Percentiles rank a stretch among this genome's conserved stretches.
Evolutionary conservation across 371 early-diverging fungal genomes (phyloP).

Genomic region (Funneliformis caledonium): DNA sequence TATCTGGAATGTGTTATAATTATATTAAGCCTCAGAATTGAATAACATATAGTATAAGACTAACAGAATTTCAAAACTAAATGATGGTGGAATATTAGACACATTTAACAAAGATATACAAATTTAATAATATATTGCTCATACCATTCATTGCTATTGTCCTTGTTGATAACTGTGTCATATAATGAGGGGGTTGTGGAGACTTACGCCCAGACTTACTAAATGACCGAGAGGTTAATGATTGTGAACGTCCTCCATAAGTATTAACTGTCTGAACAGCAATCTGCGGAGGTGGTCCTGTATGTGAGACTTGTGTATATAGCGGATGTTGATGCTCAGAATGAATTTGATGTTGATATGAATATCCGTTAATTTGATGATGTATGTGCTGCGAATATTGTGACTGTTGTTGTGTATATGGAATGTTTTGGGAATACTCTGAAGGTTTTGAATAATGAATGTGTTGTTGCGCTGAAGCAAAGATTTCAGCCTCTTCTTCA

Average conservation of each 20-base stretch:
- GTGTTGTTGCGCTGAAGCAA: not conserved
- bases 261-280: constrained; percentile 16
- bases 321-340: not conserved
- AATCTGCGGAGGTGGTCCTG: constrained; percentile 22
- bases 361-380: not conserved
- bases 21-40: constrained; percentile 1
- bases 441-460: not conserved
- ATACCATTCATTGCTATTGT: constrained; percentile 15
- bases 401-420: not conserved
- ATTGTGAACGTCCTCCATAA: not conserved
- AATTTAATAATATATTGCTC: not conserved
- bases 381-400: not conserved
- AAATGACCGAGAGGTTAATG: not conserved
- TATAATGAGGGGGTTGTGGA: constrained; percentile 3
- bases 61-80: not conserved
- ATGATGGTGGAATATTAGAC: not conserved
- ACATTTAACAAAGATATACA: not conserved
- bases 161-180: not conserved
- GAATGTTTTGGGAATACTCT: not conserved
- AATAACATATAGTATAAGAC: not conserved
- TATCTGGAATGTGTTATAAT: constrained; percentile 10
- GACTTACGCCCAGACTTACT: not conserved
- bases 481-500: not conserved
- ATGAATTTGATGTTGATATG: not conserved
- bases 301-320: not conserved